Evolutionary conservation across 192 early-diverging fungal genomes (phyloP), one percentile per base, ranked within the genome.

Genomic region (Mortierella alpina): DNA sequence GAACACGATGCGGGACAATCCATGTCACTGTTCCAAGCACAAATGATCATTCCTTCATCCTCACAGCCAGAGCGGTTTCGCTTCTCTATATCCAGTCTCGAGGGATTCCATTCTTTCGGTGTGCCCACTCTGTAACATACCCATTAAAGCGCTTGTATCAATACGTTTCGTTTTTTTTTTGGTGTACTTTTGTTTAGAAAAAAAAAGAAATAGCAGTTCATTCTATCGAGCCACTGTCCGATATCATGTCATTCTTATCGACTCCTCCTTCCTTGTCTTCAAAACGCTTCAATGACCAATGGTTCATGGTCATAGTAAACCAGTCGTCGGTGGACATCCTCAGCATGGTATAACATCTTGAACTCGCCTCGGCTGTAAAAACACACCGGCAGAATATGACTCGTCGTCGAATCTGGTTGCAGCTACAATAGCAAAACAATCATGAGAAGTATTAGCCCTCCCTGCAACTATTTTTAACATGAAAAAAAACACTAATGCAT

Each of bases 321-420:
- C 39, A 83, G 55, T 14, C 87, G 80, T 10, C 86, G 81, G 60
- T 76, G 70, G 20, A 90, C 85, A 67, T 90, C 87, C 57, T 90
- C 85, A 23, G 82, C 86, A 56, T 90, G 88, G 61, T 87, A 88
- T 5, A 90, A 67, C 20, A 90, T 80, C 66, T 88, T 84, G 68
- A 83, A 90, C 58, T 87, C 77, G 57, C 88, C 88, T 42, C 84
- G 73, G 47, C 86, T 85, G 55, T 87, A 81, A 60, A 88, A 90
- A 66, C 86, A 88, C 10, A 90, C 70, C 0, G 88, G 88, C 14
- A 90, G 23, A 10, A 70, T 58, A 73, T 88, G 83, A 10, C 63
- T 82, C n/a, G 74, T 82, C 45, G 77, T 83, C 39, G 73, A 82
- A 66, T 88, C 84, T 11, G 84, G 70, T 72, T 83, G 83, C 82